A percentile compares a stretch with the other conserved stretches of the same genome.
Evolutionary conservation across 1,284 basidiomycete genomes (phyloP).

Genomic region (Rhodotorula sp.): DNA sequence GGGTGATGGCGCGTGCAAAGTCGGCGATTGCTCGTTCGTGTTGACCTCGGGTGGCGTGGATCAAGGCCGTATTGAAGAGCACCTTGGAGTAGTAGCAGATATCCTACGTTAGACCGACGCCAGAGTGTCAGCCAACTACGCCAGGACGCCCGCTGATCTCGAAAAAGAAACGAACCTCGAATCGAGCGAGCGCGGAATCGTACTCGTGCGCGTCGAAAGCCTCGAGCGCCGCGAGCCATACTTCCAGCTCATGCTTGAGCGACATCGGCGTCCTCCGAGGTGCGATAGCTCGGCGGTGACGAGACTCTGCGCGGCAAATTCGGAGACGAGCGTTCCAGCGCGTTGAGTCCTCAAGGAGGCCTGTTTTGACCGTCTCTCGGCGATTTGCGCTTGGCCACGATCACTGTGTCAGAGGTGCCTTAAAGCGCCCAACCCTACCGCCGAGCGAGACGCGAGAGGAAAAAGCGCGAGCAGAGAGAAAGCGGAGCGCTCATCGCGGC

Average conservation of each 20-base stretch:
- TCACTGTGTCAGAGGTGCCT: no score
- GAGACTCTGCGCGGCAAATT: no score
- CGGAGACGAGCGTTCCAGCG: no score
- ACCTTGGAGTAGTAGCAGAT: slow-evolving; percentile 70
- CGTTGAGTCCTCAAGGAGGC: no score
- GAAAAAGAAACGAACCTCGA: slow-evolving; percentile 55
- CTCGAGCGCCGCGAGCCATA: slow-evolving; percentile 76
- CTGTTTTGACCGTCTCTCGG: no score
- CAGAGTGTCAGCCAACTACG: no score
- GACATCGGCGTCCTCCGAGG: slow-evolving; percentile 43
- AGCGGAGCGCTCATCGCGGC: no score
- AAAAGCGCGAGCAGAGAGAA: no score
- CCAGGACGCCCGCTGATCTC: background rate
- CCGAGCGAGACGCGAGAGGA: no score
- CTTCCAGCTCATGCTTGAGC: slow-evolving; percentile 67
- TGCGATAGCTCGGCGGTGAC: background rate
- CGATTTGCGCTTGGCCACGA: no score
- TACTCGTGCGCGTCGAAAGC: slow-evolving; percentile 78
- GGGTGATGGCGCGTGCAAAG: slow-evolving; percentile 68
- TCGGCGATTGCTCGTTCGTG: slow-evolving; percentile 69
- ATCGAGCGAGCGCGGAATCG: slow-evolving; percentile 66
- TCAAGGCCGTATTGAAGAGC: slow-evolving; percentile 82
- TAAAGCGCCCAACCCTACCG: no score
- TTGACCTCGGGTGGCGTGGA: slow-evolving; percentile 80
- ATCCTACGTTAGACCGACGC: background rate